These are phyloP conservation scores for Aspergillus japonicus DNA, from an alignment of 2,329 filamentous ascomycete species.

Conservation along the genomic window DNA sequence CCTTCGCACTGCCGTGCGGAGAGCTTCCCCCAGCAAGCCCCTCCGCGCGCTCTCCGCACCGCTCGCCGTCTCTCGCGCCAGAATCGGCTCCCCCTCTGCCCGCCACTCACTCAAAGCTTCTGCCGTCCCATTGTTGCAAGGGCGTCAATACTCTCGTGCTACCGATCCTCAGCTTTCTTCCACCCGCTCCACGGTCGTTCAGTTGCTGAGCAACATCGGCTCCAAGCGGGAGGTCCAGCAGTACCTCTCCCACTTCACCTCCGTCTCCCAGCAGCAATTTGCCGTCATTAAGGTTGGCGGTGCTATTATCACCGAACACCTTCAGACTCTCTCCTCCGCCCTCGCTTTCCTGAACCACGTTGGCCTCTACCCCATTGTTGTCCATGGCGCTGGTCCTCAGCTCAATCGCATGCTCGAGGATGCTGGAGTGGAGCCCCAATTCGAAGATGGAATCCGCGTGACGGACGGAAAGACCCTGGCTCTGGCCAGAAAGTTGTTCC, in stretches of 20 bases:
- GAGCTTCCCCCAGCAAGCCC: conserved; percentile 42
- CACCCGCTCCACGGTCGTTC: conserved; percentile 78
- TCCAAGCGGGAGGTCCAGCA: conserved; percentile 96
- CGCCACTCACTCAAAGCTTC: conserved; percentile 29
- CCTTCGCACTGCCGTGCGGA: conserved; percentile 46
- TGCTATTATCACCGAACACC: conserved; percentile 89
- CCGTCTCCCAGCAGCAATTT: conserved; percentile 94
- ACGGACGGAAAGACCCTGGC: conserved; percentile 94
- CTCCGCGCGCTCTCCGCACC: conserved; percentile 43
- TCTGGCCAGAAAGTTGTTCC: conserved; percentile 85
- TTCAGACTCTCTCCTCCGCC: conserved; percentile 85
- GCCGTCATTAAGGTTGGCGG: conserved; percentile 98
- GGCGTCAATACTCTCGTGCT: conserved; percentile 47
- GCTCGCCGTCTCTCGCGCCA: conserved; percentile 31
- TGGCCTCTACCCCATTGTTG: conserved; percentile 89
- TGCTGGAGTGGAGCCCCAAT: conserved; percentile 90
- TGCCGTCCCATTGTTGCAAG: conserved; percentile 29
- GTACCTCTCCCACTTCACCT: conserved; percentile 96
- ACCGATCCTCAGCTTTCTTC: conserved; percentile 54
- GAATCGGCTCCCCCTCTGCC: conserved; percentile 26
- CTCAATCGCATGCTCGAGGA: conserved; percentile 87
- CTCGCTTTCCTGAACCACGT: conserved; percentile 92
- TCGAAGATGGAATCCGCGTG: conserved; percentile 92
- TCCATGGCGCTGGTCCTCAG: conserved; percentile 93
- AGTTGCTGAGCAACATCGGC: conserved; percentile 90